Base-by-base conservation (phyloP, 2,329 filamentous ascomycete genomes). In the Colletotrichum horii region DNA sequence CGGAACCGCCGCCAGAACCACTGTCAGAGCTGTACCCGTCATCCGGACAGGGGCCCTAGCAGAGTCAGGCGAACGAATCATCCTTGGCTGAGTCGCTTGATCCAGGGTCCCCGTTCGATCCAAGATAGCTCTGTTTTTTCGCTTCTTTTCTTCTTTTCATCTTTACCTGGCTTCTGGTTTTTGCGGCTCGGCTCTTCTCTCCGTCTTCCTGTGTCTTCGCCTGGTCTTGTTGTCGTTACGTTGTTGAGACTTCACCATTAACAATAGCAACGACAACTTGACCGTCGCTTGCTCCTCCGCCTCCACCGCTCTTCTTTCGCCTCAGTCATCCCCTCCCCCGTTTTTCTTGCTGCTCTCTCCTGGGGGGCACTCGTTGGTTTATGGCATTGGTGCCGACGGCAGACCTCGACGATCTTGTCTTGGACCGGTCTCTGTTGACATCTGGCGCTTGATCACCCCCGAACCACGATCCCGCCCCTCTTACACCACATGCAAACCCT, bases 31-130 rank as follows among this genome's bases (percentile, higher is more conserved):
- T 55, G 28, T 60, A 73, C 64, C 70, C 64, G 74, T 76, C 70
- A 60, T 67, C 71, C 60, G 43, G 52, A 64, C 73, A 34, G 64
- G 73, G 71, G 62, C 56, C 73, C 73, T 65, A 65, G 58, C n/a
- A 75, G 38, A 75, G 48, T 68, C 74, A 38, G 58, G 61, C 56
- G 43, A 74, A 68, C 65, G 48, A 60, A 36, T 65, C 34, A 69
- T 36, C 48, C 74, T 61, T 66, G 56, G 43, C 52, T 60, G 65
- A 68, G 34, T 65, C 66, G 58, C 70, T 69, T 34, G 64, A 68
- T 52, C 73, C 36, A 52, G 68, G 69, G 48, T 48, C 56, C 34
- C 68, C 70, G 62, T 75, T 62, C 61, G 52, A 26, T 48, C 52
- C 69, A 58, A 62, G 62, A 52, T 66, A 70, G 56, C 56, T 52